Conservation (phyloP, 2,329 filamentous ascomycete genomes). For the Helotiales sp. region DNA sequence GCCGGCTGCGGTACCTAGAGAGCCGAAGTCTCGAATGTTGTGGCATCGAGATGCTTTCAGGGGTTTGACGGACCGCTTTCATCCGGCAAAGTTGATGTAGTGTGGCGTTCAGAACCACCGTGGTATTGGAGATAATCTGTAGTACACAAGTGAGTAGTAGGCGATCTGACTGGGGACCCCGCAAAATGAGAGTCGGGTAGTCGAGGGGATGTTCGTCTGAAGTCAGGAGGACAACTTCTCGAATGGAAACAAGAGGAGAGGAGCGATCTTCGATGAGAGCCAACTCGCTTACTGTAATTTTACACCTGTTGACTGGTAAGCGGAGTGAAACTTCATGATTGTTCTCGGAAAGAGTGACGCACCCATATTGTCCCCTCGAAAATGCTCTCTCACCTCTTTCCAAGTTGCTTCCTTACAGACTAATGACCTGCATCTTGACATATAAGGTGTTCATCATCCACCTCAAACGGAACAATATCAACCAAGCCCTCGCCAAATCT, state of each 20-base stretch:
- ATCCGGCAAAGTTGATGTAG: not conserved
- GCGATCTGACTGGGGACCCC: too few species aligned
- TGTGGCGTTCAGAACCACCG: not conserved
- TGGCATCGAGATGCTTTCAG: constrained; percentile 4
- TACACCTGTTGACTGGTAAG: too few species aligned
- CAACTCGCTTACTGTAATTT: too few species aligned
- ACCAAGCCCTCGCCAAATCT: not conserved
- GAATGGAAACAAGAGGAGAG: too few species aligned
- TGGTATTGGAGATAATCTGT: constrained; percentile 1
- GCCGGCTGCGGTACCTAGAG: constrained; percentile 8
- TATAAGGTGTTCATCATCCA: not conserved
- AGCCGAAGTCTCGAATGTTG: constrained; percentile 3
- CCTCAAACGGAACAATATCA: not conserved
- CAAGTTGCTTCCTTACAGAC: not conserved
- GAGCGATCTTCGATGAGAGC: too few species aligned
- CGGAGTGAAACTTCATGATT: not conserved
- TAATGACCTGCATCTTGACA: not conserved
- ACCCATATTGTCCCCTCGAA: not conserved
- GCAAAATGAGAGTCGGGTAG: too few species aligned
- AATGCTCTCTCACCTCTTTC: not conserved
- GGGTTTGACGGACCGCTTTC: constrained; percentile 3
- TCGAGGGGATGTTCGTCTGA: too few species aligned
- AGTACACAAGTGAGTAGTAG: too few species aligned
- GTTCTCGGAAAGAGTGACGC: not conserved
- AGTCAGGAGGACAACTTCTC: too few species aligned